Evolutionary conservation across 495 filamentous ascomycete genomes (phyloP), one percentile per base, ranked within the genome.

Genomic region (Xylaria palmicola): DNA sequence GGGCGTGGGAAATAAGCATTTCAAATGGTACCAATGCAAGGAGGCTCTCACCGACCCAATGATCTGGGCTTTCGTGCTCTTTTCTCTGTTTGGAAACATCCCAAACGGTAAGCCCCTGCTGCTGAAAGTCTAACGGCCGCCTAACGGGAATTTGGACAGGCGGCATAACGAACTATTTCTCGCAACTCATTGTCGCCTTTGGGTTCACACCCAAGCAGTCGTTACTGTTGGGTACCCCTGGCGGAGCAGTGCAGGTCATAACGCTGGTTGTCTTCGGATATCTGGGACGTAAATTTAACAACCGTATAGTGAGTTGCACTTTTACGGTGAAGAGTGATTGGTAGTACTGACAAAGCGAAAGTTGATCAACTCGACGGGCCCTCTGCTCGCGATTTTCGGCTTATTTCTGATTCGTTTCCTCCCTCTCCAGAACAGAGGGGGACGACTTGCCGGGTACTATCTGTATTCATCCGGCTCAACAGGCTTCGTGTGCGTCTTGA

Each of bases 121-220:
- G 10, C n/a, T 30, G 10, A 34, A 27, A 26, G n/a, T 20, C 43
- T 26, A 17, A 6, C 1, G 13, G 12, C 20, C 32, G 27, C n/a
- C 45, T 58, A 39, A 48, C 29, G 17, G 9, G 20, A 15, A 37
- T 2, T 7, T 17, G 22, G 27, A 40, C 39, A 75, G 80, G 86
- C 20, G 88, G 87, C 12, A 80, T 92, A 47, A 82, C 75, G 29
- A 91, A 90, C 60, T 92, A 90, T 72, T 90, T 90, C 74, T 86
- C 78, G 51, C 86, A 89, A 69, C 79, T 86, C 20, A 85, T 86
- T 62, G 78, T 81, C n/a, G 79, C 75, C 6, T 84, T 84, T 63
- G 79, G 81, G 17, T 84, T 79, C 71, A 86, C 86, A 1, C 64
- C 77, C 5, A 77, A 87, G 39, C 71, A 89, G 61, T 85, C 82